These are phyloP conservation scores for Ogataea trehalophila DNA, from an alignment of 805 yeast species.

Conservation along the genomic window DNA sequence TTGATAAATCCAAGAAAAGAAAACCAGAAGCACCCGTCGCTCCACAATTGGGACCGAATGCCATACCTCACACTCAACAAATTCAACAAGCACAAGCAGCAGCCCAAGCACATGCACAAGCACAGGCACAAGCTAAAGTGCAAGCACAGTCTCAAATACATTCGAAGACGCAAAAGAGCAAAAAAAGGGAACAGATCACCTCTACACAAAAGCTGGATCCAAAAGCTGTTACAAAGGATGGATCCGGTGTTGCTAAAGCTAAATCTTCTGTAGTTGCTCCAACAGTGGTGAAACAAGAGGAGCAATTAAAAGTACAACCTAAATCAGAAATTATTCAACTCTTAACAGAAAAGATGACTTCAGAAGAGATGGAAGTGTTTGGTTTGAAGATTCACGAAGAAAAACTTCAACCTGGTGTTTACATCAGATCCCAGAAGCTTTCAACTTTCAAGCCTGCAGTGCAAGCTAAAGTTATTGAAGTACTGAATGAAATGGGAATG, in stretches of 20 bases:
- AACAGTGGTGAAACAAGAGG: background rate
- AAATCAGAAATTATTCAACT: constrained; percentile 29
- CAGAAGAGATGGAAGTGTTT: constrained; percentile 76
- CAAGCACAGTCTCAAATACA: constrained; percentile 9
- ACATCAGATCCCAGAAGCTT: constrained; percentile 71
- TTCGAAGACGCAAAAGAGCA: constrained; percentile 4
- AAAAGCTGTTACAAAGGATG: too few relatives aligned
- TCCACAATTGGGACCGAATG: constrained; percentile 53
- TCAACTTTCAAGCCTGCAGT: constrained; percentile 74
- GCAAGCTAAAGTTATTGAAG: constrained; percentile 54
- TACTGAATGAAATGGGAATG: constrained; percentile 73
- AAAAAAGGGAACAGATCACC: background rate
- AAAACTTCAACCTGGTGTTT: constrained; percentile 73
- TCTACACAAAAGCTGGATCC: constrained; percentile 9
- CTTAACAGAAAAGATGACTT: constrained; percentile 53
- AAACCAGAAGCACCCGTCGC: constrained; percentile 51
- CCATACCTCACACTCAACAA: constrained; percentile 41
- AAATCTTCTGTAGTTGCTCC: background rate
- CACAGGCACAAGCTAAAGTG: constrained; percentile 23
- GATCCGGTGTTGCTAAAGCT: background rate
- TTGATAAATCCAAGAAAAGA: constrained; percentile 57
- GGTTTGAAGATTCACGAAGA: constrained; percentile 81
- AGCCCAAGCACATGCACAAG: constrained; percentile 10
- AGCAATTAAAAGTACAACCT: constrained; percentile 4
- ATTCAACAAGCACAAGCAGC: constrained; percentile 16